phyloP scores from a whole-genome alignment of 2,329 filamentous ascomycete genomes.

The Scortechinia acanthostroma region DNA sequence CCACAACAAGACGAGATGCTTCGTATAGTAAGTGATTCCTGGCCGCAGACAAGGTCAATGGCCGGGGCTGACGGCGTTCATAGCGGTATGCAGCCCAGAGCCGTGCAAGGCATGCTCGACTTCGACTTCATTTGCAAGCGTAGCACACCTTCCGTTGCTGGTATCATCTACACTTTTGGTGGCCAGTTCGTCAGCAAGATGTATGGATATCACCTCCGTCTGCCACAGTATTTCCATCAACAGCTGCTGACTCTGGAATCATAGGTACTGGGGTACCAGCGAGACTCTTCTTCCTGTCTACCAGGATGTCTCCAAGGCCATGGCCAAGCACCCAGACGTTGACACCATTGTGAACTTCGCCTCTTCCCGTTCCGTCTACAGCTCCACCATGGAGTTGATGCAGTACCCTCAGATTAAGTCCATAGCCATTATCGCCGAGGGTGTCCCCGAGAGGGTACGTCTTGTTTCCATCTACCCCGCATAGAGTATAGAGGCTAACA shows the following conservation, averaged over 20 bases:
- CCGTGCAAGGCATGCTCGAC: slow-evolving; percentile 89
- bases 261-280: slow-evolving; percentile 99
- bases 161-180: slow-evolving; percentile 99
- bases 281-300: slow-evolving; percentile 98
- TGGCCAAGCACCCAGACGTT: slow-evolving; percentile 92
- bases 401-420: slow-evolving; percentile 93
- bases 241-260: too few relatives aligned
- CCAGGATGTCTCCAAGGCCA: slow-evolving; percentile 85
- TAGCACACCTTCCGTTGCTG: slow-evolving; percentile 87
- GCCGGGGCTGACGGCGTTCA: background rate
- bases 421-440: slow-evolving; percentile 98
- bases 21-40: slow-evolving; percentile 73
- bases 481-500: background rate
- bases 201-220: too few relatives aligned
- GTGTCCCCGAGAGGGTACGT: slow-evolving; percentile 92
- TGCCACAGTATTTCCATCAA: too few relatives aligned
- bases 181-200: slow-evolving; percentile 99
- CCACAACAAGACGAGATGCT: slow-evolving; percentile 99
- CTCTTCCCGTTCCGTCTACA: slow-evolving; percentile 96
- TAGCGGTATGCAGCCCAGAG: slow-evolving; percentile 83
- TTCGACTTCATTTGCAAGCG: slow-evolving; percentile 99
- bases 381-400: slow-evolving; percentile 98
- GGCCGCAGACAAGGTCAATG: background rate
- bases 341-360: slow-evolving; percentile 99
- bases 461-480: background rate